Base-by-base conservation (phyloP, 768 basidiomycete genomes). In the Tylopilus cervinicoccineus region DNA sequence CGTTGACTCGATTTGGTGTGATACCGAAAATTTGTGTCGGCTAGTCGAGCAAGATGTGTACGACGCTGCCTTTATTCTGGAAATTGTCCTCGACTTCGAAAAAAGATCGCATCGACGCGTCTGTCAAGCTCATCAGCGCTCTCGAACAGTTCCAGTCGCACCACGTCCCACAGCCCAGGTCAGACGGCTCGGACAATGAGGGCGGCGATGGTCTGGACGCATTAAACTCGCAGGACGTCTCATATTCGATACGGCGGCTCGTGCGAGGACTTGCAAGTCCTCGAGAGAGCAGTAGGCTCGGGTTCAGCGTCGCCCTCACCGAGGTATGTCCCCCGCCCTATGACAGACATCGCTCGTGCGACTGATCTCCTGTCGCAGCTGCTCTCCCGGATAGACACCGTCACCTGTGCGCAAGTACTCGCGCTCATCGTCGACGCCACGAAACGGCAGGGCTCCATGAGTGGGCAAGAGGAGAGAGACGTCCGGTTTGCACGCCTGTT, bases 41-140 rank as follows among this genome's bases (percentile, higher is more conserved):
- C n/a, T n/a, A n/a, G 4, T 6, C 3, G 34, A 4, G 2, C 3
- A 10, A 4, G 2, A 89, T 92, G 82, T 80, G 87, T 31, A 93
- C 92, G 42, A 94, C 92, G 28, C 80, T 97, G 47, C 88, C 91
- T 13, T 77, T 96, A 28, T 97, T 93, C 77, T 96, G 93, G 93
- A 76, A 93, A 66, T 75, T 97, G 45, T 94, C 93, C 14, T 90
- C 88, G 3, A 72, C 80, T 2, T 80, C 79, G 17, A 90, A 83
- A 70, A 82, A 84, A 47, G 84, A 90, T 51, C 84, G 93, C 9
- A 61, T 95, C 29, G 82, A 86, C 57, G 87, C 93, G 13, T 93
- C 93, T 3, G 84, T 88, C 24, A 88, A 92, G 64, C 83, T 97
- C 43, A 67, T 95, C 49, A 72, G 73, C 16, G 75, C 89, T 17